phyloP scores from a whole-genome alignment of 2,329 filamentous ascomycete species.

The Clarireedia homoeocarpa region DNA sequence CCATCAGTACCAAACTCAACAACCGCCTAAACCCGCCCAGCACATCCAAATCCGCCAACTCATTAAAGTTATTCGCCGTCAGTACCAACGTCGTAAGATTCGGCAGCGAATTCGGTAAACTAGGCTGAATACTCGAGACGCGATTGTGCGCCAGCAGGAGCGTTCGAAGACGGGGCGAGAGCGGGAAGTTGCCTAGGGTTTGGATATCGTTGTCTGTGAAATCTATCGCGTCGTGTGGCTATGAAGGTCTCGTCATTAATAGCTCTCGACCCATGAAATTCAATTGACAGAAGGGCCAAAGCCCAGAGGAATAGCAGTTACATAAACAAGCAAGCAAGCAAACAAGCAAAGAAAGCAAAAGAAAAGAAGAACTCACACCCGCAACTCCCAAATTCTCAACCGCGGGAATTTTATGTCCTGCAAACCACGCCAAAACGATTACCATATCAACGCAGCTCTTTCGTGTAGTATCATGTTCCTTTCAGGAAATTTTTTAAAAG shows the following conservation, averaged over 20 bases:
- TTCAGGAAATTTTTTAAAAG: conserved; percentile 42
- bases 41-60: conserved; percentile 84
- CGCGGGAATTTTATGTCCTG: conserved; percentile 94
- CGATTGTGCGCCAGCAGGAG: conserved; percentile 87
- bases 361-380: conserved; percentile 52
- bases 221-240: conserved; percentile 96
- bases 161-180: conserved; percentile 79
- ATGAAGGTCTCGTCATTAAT: not conserved
- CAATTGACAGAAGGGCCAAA: too few species aligned
- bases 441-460: conserved; percentile 77
- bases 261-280: not conserved
- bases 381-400: conserved; percentile 98
- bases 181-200: conserved; percentile 82
- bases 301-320: too few species aligned
- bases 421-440: conserved; percentile 38
- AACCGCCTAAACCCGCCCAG: conserved; percentile 60
- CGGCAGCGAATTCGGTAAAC: conserved; percentile 67
- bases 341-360: not conserved
- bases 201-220: conserved; percentile 97
- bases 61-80: conserved; percentile 71
- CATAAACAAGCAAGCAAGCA: too few species aligned
- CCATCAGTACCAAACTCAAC: conserved; percentile 72
- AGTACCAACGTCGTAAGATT: conserved; percentile 77
- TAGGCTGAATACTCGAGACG: conserved; percentile 70
- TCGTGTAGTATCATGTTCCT: conserved; percentile 94